A percentile compares a stretch with the other conserved stretches of the same genome.
These are phyloP conservation scores for Phialemoniopsis sp. DNA, from an alignment of 2,329 filamentous ascomycete species.

Conservation along the genomic window DNA sequence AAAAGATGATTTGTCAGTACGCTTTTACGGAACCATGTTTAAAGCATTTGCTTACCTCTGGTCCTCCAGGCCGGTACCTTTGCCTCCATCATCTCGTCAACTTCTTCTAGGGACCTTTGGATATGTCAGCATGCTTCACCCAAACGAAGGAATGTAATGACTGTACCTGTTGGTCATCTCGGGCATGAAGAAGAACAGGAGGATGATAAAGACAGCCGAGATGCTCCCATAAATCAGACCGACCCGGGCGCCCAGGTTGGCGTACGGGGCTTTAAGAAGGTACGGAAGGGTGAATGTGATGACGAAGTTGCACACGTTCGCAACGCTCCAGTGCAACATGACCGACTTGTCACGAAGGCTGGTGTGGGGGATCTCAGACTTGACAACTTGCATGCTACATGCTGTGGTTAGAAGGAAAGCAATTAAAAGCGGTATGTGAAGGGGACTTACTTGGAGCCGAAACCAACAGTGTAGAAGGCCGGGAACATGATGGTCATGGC, in stretches of 20 bases:
- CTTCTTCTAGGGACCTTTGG: slow-evolving; percentile 15
- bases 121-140: too few relatives aligned
- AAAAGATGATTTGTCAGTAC: too few relatives aligned
- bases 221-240: slow-evolving; percentile 7
- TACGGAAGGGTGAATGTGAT: slow-evolving; percentile 8
- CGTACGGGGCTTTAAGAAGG: slow-evolving; percentile 7
- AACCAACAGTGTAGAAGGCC: too few relatives aligned
- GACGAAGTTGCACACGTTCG: slow-evolving; percentile 6
- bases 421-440: too few relatives aligned
- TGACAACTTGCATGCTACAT: slow-evolving; percentile 5
- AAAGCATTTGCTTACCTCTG: too few relatives aligned
- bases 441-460: too few relatives aligned
- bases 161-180: slow-evolving; percentile 36
- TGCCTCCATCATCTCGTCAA: slow-evolving; percentile 33
- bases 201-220: slow-evolving; percentile 6
- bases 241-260: slow-evolving; percentile 8
- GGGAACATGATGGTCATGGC: too few relatives aligned
- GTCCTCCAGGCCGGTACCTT: slow-evolving; percentile 19
- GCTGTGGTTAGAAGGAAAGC: too few relatives aligned
- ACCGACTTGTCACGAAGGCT: slow-evolving; percentile 8
- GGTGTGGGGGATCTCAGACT: slow-evolving; percentile 7
- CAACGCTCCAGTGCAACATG: slow-evolving; percentile 3
- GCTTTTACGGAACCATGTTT: too few relatives aligned
- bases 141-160: slow-evolving; percentile 22
- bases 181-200: slow-evolving; percentile 15